phyloP scores from a whole-genome alignment of 768 basidiomycete genomes.

The Xerocomellus intermedius region DNA sequence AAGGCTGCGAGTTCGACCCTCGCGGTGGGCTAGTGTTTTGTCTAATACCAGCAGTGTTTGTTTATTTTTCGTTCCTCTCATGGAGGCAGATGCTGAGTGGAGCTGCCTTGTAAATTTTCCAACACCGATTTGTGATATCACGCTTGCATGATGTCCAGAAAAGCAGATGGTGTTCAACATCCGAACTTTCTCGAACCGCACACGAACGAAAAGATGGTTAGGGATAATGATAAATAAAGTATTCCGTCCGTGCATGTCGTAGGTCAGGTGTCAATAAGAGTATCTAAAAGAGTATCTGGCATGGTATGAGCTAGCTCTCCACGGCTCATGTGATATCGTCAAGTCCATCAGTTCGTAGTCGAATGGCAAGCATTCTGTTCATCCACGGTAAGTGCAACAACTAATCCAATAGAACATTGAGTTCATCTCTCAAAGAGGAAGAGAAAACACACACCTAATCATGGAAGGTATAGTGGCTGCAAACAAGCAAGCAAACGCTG shows the following conservation, averaged over 20 bases:
- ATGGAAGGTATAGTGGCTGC: slow-evolving; percentile 72
- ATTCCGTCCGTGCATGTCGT: slow-evolving; percentile 15
- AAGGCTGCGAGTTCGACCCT: slow-evolving; percentile 66
- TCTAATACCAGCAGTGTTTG: no score
- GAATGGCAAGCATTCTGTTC: slow-evolving; percentile 32
- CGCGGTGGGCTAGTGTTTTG: slow-evolving; percentile 54
- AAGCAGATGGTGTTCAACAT: no score
- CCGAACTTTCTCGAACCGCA: not conserved
- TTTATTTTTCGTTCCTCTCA: no score
- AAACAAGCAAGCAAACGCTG: slow-evolving; percentile 64
- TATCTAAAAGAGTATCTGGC: not conserved
- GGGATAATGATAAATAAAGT: slow-evolving; percentile 24
- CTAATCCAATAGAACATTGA: slow-evolving; percentile 36
- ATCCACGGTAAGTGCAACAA: slow-evolving; percentile 80
- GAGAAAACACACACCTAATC: slow-evolving; percentile 56
- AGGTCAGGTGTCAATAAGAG: slow-evolving; percentile 6
- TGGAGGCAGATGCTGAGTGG: no score
- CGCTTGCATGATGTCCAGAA: no score
- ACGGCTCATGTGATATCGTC: slow-evolving; percentile 15
- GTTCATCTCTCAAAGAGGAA: not conserved
- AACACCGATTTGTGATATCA: no score
- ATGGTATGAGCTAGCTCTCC: slow-evolving; percentile 4
- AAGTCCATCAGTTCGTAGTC: slow-evolving; percentile 12
- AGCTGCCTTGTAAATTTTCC: not conserved
- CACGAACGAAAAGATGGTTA: not conserved